Evolutionary conservation across 108 stramenopile genomes (phyloP).

Genomic region (Nitzschia sp.): DNA sequence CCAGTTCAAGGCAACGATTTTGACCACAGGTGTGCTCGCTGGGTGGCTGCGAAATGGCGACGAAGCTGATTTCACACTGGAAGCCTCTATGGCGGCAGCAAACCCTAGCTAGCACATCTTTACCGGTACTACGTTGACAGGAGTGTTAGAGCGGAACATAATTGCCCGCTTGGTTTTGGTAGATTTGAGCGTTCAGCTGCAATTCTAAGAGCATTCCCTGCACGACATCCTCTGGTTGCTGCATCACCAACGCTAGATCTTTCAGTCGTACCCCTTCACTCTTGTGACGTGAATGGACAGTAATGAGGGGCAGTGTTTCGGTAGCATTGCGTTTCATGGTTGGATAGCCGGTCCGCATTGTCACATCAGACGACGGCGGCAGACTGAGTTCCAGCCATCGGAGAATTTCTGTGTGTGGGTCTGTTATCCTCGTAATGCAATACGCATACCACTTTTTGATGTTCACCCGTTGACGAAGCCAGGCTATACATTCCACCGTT

Average conservation of each 20-base stretch:
- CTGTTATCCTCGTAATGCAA: not conserved
- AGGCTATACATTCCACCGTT: constrained; percentile 24
- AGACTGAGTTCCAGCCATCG: constrained; percentile 34
- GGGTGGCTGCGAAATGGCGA: constrained; percentile 27
- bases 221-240: constrained; percentile 13
- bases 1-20: constrained; percentile 6
- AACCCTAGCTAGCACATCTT: no score
- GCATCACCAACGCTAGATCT: constrained; percentile 34
- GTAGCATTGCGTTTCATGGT: constrained; percentile 15
- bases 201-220: constrained; percentile 24
- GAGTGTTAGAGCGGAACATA: constrained; percentile 38
- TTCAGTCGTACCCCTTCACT: constrained; percentile 22
- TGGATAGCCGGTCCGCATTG: constrained; percentile 21
- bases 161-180: constrained; percentile 29
- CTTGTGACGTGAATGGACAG: not conserved
- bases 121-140: no score
- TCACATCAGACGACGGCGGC: not conserved
- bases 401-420: constrained; percentile 20
- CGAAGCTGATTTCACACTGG: constrained; percentile 6
- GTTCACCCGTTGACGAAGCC: constrained; percentile 10
- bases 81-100: no score
- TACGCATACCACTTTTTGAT: constrained; percentile 24
- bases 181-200: constrained; percentile 36
- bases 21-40: constrained; percentile 11
- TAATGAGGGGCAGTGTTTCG: constrained; percentile 26